Percentiles rank a stretch among this genome's conserved stretches.
Conservation (phyloP, 2,329 filamentous ascomycete species). For the Atkinsonella texensis region DNA sequence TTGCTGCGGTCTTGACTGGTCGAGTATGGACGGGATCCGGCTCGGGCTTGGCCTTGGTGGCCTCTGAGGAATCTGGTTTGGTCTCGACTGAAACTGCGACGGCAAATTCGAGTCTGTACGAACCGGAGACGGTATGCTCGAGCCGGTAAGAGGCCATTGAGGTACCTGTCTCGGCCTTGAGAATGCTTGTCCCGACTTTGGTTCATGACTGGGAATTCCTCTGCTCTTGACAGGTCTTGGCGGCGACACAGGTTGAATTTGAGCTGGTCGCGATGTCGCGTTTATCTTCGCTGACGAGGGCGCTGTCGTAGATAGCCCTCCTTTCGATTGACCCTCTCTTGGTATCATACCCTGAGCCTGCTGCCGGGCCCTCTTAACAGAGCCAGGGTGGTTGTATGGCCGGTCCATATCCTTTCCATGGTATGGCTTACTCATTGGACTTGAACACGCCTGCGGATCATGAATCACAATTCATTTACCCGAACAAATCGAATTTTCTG, state of each 20-base stretch:
- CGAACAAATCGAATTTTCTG: neutral
- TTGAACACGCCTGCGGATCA: conserved; percentile 1
- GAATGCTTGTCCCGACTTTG: conserved; percentile 22
- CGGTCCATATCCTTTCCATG: conserved; percentile 42
- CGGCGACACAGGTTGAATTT: conserved; percentile 5
- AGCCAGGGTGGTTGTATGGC: conserved; percentile 30
- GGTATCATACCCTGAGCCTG: conserved; percentile 30
- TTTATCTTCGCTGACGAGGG: neutral
- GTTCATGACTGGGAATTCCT: conserved; percentile 14
- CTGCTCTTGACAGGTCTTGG: conserved; percentile 10
- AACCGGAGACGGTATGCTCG: conserved; percentile 22
- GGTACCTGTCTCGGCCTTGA: conserved; percentile 39
- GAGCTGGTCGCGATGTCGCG: neutral
- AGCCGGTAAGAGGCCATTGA: conserved; percentile 41
- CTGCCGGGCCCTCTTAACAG: conserved; percentile 43
- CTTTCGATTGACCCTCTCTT: conserved; percentile 12
- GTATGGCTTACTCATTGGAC: conserved; percentile 43
- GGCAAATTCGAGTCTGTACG: conserved; percentile 29
- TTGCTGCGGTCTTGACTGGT: conserved; percentile 43
- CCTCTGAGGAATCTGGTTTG: conserved; percentile 39
- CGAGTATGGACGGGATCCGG: conserved; percentile 45
- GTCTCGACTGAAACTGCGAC: conserved; percentile 36
- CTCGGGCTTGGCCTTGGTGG: conserved; percentile 49
- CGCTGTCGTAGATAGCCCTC: conserved; percentile 11
- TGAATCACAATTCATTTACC: neutral